Conservation (phyloP, 2,329 filamentous ascomycete genomes). For the Pyrenochaeta sp. region DNA sequence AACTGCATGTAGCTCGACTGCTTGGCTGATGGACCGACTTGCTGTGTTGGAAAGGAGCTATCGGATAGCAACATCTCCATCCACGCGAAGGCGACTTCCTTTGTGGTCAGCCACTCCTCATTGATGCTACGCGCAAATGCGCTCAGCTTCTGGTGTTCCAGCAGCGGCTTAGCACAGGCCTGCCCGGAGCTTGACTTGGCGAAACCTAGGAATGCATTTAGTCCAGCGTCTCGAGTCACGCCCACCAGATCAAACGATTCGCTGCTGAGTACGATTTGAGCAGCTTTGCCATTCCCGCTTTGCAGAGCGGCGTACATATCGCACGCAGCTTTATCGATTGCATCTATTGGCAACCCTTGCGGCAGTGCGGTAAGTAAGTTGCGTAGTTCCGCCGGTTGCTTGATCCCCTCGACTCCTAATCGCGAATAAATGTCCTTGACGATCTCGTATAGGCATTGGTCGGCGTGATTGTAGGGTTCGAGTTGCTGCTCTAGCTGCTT, state of each 20-base stretch:
- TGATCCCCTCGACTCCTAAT: slow-evolving; percentile 58
- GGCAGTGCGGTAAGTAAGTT: slow-evolving; percentile 33
- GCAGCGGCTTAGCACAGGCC: slow-evolving; percentile 47
- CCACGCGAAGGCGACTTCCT: slow-evolving; percentile 64
- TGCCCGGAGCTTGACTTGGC: slow-evolving; percentile 58
- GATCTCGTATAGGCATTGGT: slow-evolving; percentile 66
- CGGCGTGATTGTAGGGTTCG: slow-evolving; percentile 62
- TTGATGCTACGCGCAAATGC: slow-evolving; percentile 59
- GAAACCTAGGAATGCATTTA: slow-evolving; percentile 66
- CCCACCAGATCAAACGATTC: slow-evolving; percentile 61
- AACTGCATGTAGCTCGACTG: slow-evolving; percentile 62
- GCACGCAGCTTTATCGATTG: slow-evolving; percentile 46
- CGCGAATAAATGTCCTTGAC: slow-evolving; percentile 62
- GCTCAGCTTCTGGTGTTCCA: slow-evolving; percentile 51
- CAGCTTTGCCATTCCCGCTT: slow-evolving; percentile 51
- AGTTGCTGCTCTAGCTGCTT: slow-evolving; percentile 65
- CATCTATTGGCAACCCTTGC: slow-evolving; percentile 16
- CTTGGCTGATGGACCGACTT: slow-evolving; percentile 11
- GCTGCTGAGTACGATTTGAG: slow-evolving; percentile 58
- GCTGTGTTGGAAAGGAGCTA: slow-evolving; percentile 33
- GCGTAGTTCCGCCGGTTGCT: slow-evolving; percentile 51
- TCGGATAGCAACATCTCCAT: slow-evolving; percentile 61
- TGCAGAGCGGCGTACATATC: slow-evolving; percentile 54
- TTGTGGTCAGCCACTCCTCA: slow-evolving; percentile 54
- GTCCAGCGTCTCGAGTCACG: slow-evolving; percentile 59